Base-by-base conservation (phyloP, 768 basidiomycete species). In the Scleroderma citrinum region DNA sequence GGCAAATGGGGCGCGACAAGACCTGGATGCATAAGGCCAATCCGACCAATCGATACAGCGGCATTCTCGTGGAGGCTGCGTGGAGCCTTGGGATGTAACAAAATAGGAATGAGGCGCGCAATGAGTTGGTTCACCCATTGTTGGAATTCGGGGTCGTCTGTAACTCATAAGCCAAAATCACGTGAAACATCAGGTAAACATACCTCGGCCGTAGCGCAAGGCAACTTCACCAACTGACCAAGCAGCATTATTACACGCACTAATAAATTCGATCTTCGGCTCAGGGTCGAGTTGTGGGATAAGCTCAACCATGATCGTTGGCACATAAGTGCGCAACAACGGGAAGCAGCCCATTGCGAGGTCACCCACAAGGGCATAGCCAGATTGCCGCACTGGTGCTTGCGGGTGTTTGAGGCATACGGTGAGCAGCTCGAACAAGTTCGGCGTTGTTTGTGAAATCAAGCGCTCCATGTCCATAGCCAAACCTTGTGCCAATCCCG, bases 181-280 rank as follows among this genome's bases (percentile, higher is more conserved):
- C 41, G 35, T 36, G 40, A 48, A 44, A 41, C 13, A 7, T 45
- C 16, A 19, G 12, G 17, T 38, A 19, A 4, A 57, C 47, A 49
- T 62, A 87, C 89, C 85, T 56, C 81, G 75, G 46, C 92, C 89
- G 63, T 90, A 93, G 41, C 92, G 89, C 53, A 99, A 70, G 7
- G 96, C 92, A 29, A 99, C 92, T 68, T 99, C 96, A 38, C 96
- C 96, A 24, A 96, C 93, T n/a, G 92, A 93, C 96, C 96, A 99
- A 1, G 95, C 95, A 10, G 96, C 96, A 63, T 99, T 99, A 69
- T 99, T 99, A 66, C 92, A 94, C 5, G 95, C 96, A 56, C 92
- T 94, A 54, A 98, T 83, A 61, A 93, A 92, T 66, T 97, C 94
- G 29, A 87, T 76, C 59, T 91, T 89, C 1, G 95, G 96, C 61